Evolutionary conservation across 2,329 filamentous ascomycete genomes (phyloP).

Genomic region (Colletotrichum higginsianum): DNA sequence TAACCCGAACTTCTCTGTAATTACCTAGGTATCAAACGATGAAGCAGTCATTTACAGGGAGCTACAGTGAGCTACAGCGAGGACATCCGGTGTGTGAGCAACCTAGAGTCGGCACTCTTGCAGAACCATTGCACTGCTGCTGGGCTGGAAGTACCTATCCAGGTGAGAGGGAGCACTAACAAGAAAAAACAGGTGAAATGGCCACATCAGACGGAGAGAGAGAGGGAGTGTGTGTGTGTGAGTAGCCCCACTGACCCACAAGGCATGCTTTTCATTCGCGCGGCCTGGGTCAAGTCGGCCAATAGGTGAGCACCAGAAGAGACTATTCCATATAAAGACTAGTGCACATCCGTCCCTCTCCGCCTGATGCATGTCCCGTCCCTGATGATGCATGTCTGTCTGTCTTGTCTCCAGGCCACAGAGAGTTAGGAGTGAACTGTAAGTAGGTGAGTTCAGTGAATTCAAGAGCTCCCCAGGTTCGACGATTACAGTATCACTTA

Average conservation of each 20-base stretch:
- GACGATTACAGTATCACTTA: background rate
- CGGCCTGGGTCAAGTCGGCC: slow-evolving; percentile 5
- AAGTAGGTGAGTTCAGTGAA: no score
- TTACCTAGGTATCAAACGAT: background rate
- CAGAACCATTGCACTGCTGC: no score
- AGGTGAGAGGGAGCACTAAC: no score
- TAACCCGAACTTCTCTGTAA: background rate
- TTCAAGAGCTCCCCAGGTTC: background rate
- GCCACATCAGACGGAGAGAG: slow-evolving; percentile 12
- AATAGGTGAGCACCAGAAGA: slow-evolving; percentile 10
- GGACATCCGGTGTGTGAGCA: background rate
- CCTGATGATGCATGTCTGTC: slow-evolving; percentile 38
- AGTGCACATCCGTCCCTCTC: slow-evolving; percentile 11
- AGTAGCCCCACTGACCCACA: slow-evolving; percentile 1
- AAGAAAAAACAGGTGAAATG: background rate
- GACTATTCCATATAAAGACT: background rate
- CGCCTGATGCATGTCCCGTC: slow-evolving; percentile 27
- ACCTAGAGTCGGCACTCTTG: no score
- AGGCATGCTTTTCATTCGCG: slow-evolving; percentile 20
- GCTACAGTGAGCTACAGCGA: background rate
- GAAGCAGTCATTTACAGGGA: no score
- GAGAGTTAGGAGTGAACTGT: no score
- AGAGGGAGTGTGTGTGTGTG: no score
- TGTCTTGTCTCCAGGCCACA: no score
- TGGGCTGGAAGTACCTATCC: no score